These are phyloP conservation scores for Cryphonectria nitschkei DNA, from an alignment of 2,329 filamentous ascomycete genomes.

Conservation along the genomic window DNA sequence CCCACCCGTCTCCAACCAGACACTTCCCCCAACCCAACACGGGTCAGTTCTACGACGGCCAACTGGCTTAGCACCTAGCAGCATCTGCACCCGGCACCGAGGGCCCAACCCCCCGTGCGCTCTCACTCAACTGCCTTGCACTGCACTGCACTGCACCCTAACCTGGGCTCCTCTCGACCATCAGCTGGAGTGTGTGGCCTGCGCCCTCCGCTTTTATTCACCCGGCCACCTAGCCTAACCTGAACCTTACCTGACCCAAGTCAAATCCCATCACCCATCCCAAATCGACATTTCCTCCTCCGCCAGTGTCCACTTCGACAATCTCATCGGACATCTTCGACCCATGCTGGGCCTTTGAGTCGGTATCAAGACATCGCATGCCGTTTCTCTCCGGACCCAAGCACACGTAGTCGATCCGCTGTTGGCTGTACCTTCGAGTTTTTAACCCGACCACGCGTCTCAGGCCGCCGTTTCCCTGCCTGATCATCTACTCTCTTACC, in stretches of 20 bases:
- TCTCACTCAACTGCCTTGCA: background rate
- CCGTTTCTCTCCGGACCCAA: background rate
- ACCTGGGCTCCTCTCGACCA: conserved; percentile 8
- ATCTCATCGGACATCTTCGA: background rate
- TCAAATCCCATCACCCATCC: conserved; percentile 4
- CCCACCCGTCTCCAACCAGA: background rate
- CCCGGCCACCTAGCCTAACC: conserved; percentile 9
- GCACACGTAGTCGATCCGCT: background rate
- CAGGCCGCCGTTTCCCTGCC: background rate
- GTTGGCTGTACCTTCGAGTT: background rate
- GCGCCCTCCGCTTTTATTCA: conserved; percentile 13
- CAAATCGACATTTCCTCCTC: conserved; percentile 10
- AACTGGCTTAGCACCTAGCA: background rate
- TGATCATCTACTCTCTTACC: conserved; percentile 1
- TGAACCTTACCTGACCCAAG: conserved; percentile 8
- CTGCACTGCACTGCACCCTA: conserved; percentile 4
- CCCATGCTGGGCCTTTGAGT: background rate
- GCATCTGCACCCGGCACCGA: background rate
- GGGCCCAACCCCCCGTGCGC: too few species aligned
- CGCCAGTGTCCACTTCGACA: conserved; percentile 9
- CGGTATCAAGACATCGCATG: background rate
- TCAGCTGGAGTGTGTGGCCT: background rate
- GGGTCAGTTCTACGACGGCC: background rate
- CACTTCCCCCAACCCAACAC: background rate
- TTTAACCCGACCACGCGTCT: conserved; percentile 1